Evolutionary conservation across 1,284 basidiomycete genomes (phyloP).

Genomic region (Ustilago trichophora): DNA sequence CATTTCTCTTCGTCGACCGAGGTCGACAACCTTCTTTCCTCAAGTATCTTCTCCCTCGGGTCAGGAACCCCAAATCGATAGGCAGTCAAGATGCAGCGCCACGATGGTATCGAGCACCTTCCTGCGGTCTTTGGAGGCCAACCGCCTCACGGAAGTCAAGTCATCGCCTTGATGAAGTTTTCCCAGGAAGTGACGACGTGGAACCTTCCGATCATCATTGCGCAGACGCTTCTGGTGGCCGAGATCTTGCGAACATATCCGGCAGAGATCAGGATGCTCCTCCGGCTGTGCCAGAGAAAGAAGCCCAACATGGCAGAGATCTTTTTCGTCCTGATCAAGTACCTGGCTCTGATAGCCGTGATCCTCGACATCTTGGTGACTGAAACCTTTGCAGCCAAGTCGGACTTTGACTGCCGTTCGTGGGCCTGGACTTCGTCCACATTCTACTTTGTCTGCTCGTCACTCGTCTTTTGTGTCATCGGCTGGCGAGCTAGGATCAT

Average conservation of each 20-base stretch:
- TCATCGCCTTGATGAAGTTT: slow-evolving; percentile 27
- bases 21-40: neutral
- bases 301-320: slow-evolving; percentile 49
- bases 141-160: slow-evolving; percentile 15
- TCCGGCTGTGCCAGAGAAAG: slow-evolving; percentile 12
- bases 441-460: slow-evolving; percentile 36
- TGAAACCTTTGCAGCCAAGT: slow-evolving; percentile 23
- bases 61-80: neutral
- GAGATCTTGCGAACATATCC: slow-evolving; percentile 41
- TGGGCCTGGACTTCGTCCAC: slow-evolving; percentile 40
- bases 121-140: slow-evolving; percentile 12
- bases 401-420: slow-evolving; percentile 13
- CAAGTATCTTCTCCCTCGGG: neutral
- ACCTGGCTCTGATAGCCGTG: slow-evolving; percentile 25
- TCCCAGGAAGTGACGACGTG: slow-evolving; percentile 21
- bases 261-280: slow-evolving; percentile 28
- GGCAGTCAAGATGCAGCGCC: slow-evolving; percentile 28
- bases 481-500: slow-evolving; percentile 42
- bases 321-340: slow-evolving; percentile 47
- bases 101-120: slow-evolving; percentile 32
- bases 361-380: slow-evolving; percentile 24
- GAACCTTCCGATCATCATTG: slow-evolving; percentile 31
- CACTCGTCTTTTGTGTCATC: slow-evolving; percentile 31
- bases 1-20: neutral
- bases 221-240: slow-evolving; percentile 29